These are phyloP conservation scores for Hydrangea macrophylla DNA, from an alignment of 148 eudicot genomes.

Conservation along the genomic window DNA sequence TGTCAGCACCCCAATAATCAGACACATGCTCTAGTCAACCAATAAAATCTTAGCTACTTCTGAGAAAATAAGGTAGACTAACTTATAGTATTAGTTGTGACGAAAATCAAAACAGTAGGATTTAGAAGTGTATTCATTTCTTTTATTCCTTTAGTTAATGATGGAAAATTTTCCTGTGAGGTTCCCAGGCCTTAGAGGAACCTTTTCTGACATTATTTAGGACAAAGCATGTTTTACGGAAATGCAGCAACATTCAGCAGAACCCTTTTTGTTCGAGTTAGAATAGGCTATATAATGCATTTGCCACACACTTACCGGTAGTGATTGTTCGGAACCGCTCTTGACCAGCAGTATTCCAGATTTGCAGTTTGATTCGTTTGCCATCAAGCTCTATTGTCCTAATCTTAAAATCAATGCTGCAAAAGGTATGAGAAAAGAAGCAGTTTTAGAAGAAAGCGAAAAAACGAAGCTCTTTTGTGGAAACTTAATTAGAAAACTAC, in stretches of 20 bases:
- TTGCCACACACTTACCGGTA: constrained; percentile 38
- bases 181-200: too few relatives aligned
- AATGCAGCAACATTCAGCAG: neutral
- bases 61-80: too few relatives aligned
- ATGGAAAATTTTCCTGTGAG: too few relatives aligned
- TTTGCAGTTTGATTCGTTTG: constrained; percentile 71
- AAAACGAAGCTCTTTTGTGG: neutral
- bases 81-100: too few relatives aligned
- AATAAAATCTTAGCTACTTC: neutral
- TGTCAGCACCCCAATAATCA: neutral
- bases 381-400: constrained; percentile 83
- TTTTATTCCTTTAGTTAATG: too few relatives aligned
- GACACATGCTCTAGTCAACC: neutral
- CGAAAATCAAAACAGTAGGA: too few relatives aligned
- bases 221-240: neutral
- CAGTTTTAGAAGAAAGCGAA: neutral
- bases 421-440: constrained; percentile 13
- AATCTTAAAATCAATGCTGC: constrained; percentile 76
- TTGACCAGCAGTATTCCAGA: constrained; percentile 88
- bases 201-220: neutral
- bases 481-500: constrained; percentile 20
- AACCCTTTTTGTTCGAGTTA: neutral
- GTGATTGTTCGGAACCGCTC: constrained; percentile 82
- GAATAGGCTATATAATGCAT: neutral
- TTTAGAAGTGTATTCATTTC: too few relatives aligned